Evolutionary conservation across 768 basidiomycete genomes (phyloP).

Genomic region (Gloeostereum incarnatum): DNA sequence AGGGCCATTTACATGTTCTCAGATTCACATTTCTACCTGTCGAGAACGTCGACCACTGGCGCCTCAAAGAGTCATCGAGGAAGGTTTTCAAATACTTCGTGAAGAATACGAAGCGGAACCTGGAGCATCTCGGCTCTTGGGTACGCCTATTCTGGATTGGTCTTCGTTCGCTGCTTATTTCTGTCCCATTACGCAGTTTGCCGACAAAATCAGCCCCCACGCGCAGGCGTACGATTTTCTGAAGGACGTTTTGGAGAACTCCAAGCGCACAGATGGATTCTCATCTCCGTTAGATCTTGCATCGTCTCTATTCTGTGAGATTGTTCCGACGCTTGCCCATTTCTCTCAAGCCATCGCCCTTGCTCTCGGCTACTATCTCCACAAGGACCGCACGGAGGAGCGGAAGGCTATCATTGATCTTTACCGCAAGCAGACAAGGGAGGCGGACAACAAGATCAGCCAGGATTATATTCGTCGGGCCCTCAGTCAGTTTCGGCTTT

Average conservation of each 20-base stretch:
- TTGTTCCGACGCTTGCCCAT: slow-evolving; percentile 44
- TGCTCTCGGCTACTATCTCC: slow-evolving; percentile 53
- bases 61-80: slow-evolving; percentile 28
- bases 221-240: slow-evolving; percentile 6
- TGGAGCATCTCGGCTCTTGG: slow-evolving; percentile 15
- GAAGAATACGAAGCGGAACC: slow-evolving; percentile 17
- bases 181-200: slow-evolving; percentile 1
- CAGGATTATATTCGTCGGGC: slow-evolving; percentile 38
- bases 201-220: slow-evolving; percentile 6
- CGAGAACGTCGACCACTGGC: slow-evolving; percentile 37
- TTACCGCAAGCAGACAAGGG: slow-evolving; percentile 14
- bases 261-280: slow-evolving; percentile 12
- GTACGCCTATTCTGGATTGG: slow-evolving; percentile 10
- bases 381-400: slow-evolving; percentile 21
- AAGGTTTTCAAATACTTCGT: slow-evolving; percentile 20
- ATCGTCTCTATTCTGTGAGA: slow-evolving; percentile 39
- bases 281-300: slow-evolving; percentile 24
- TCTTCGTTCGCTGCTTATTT: background rate
- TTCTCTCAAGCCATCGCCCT: slow-evolving; percentile 49
- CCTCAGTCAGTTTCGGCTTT: slow-evolving; percentile 30
- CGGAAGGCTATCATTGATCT: slow-evolving; percentile 31
- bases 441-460: slow-evolving; percentile 19
- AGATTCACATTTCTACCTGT: slow-evolving; percentile 39
- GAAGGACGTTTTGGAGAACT: slow-evolving; percentile 8
- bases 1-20: background rate